Evolutionary conservation across 2,329 filamentous ascomycete species (phyloP), one percentile per base, ranked within the genome.

Genomic region (Colletotrichum acutatum): DNA sequence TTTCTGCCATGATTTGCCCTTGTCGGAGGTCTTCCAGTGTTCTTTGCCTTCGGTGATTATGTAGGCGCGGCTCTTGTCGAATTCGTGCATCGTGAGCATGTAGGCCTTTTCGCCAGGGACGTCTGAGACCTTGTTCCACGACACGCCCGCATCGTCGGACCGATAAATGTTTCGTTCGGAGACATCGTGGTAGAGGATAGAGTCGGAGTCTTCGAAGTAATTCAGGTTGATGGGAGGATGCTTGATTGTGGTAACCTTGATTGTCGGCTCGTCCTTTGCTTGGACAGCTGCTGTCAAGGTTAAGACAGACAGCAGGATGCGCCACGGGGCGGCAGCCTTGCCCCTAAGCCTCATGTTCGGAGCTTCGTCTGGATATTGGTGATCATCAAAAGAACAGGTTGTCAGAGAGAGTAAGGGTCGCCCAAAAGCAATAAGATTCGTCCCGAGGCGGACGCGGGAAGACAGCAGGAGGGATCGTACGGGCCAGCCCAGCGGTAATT

Each of bases 161-260:
- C 94, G 92, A 82, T 92, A 95, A 64, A 97, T 87, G 74, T 90
- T 90, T 72, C 88, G 87, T 53, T 88, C 88, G 16, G 87, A 82
- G 62, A 85, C 79, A 80, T 97, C 93, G 78, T 93, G 91, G 79
- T 95, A 91, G 58, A 98, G 83, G 72, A 97, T 87, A 64, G 93
- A 90, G 81, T 98, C 92, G 76, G 94, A 95, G 81, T 96, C 94
- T 79, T 97, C 92, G 80, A 99, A 98, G 84, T 98, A 99, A 84
- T 93, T 93, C 76, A 98, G 85, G 80, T 91, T 91, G 66, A 84
- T 80, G 0, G 95, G 94, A 66, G 87, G 83, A 78, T 91, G 86
- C 57, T 93, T 86, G 83, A 98, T 94, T 59, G 88, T 83, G 66
- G 86, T 93, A 72, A 87, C 84, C 74, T 88, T 86, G 78, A 98